Conservation (phyloP, 176 grass and related monocot genomes). For the Ampelocalamus luodianensis region DNA sequence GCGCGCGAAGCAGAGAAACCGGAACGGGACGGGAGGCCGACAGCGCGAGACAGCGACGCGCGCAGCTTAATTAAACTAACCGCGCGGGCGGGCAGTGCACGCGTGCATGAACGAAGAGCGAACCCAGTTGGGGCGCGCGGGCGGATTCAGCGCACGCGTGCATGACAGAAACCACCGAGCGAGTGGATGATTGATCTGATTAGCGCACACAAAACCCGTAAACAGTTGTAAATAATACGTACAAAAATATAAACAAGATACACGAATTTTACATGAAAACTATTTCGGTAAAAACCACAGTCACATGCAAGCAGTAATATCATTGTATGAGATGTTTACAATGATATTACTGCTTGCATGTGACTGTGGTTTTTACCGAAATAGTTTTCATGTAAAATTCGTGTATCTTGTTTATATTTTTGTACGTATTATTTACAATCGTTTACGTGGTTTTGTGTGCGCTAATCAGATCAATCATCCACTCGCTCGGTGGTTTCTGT, state of each 20-base stretch:
- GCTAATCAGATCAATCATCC: not conserved
- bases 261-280: no score
- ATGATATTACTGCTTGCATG: no score
- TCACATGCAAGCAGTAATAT: no score
- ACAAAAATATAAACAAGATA: no score
- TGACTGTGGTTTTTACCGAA: no score
- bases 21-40: not conserved
- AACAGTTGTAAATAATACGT: no score
- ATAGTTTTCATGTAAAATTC: no score
- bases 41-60: not conserved
- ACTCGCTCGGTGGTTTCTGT: not conserved
- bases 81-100: not conserved
- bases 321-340: no score
- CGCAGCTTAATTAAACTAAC: not conserved
- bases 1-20: not conserved
- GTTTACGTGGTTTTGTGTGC: not conserved
- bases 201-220: not conserved
- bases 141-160: not conserved
- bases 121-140: not conserved
- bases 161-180: not conserved
- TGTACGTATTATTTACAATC: no score
- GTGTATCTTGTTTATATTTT: no score
- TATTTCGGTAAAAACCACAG: no score
- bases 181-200: not conserved
- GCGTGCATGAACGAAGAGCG: not conserved